These are phyloP conservation scores for Endoconidiophora polonica DNA, from an alignment of 2,329 filamentous ascomycete genomes.

Conservation along the genomic window DNA sequence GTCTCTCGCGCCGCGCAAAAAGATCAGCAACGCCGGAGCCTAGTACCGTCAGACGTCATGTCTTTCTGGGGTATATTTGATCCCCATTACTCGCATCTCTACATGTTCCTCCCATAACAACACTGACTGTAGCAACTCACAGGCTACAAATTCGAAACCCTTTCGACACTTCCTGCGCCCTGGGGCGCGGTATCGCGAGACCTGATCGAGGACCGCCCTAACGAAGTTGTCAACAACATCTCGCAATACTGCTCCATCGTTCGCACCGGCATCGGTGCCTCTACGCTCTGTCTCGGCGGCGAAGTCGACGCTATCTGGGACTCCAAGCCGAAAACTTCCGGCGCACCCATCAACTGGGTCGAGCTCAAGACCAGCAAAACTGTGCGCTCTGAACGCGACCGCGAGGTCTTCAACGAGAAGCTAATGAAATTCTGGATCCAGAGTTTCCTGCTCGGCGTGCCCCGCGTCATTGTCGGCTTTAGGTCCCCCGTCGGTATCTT, in stretches of 20 bases:
- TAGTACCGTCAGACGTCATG: constrained; percentile 60
- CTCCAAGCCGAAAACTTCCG: constrained; percentile 49
- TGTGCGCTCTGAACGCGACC: constrained; percentile 49
- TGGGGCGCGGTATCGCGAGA: constrained; percentile 60
- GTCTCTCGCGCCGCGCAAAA: constrained; percentile 40
- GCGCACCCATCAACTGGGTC: constrained; percentile 70
- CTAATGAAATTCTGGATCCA: constrained; percentile 94
- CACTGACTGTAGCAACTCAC: constrained; percentile 6
- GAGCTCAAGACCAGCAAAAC: constrained; percentile 84
- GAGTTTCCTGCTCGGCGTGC: constrained; percentile 83
- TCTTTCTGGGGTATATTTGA: constrained; percentile 61
- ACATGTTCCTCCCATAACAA: not conserved
- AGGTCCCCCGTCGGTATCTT: constrained; percentile 55
- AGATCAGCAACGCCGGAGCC: constrained; percentile 24
- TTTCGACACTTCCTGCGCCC: constrained; percentile 56
- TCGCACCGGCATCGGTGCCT: constrained; percentile 65
- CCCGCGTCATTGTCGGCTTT: constrained; percentile 82
- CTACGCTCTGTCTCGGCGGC: constrained; percentile 64
- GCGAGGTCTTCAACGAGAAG: constrained; percentile 69
- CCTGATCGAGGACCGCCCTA: constrained; percentile 60
- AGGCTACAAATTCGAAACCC: constrained; percentile 94
- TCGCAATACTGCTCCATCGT: constrained; percentile 94
- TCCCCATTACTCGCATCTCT: not conserved
- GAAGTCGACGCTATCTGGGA: constrained; percentile 94
- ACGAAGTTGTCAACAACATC: constrained; percentile 65